Conservation (phyloP, 2,329 filamentous ascomycete species). For the Orbilia blumenaviensis region DNA sequence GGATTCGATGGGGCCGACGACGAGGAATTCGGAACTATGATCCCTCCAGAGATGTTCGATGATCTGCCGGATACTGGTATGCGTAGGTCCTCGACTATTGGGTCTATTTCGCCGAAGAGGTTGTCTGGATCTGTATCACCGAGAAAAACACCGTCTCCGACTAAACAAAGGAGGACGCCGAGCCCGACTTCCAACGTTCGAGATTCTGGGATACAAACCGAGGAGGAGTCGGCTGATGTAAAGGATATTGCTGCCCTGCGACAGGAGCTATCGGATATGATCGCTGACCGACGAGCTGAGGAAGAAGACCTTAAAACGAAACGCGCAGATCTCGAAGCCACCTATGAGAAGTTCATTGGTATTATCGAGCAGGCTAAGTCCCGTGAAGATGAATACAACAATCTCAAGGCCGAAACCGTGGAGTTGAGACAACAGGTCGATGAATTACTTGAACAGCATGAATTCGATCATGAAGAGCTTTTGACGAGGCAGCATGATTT, state of each 20-base stretch:
- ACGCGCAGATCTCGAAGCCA: slow-evolving; percentile 43
- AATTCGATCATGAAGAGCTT: slow-evolving; percentile 47
- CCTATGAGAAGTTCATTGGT: slow-evolving; percentile 46
- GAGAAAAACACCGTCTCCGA: slow-evolving; percentile 39
- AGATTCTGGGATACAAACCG: slow-evolving; percentile 25
- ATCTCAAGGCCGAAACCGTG: slow-evolving; percentile 23
- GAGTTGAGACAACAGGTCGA: slow-evolving; percentile 37
- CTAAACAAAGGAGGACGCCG: slow-evolving; percentile 27
- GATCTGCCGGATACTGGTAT: slow-evolving; percentile 20
- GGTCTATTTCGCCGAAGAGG: neutral
- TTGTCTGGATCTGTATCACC: slow-evolving; percentile 10
- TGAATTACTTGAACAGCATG: slow-evolving; percentile 45
- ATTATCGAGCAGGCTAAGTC: slow-evolving; percentile 42
- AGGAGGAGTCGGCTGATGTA: slow-evolving; percentile 14
- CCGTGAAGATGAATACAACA: slow-evolving; percentile 33
- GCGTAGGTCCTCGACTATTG: slow-evolving; percentile 1
- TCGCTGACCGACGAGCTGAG: slow-evolving; percentile 33
- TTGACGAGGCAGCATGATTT: slow-evolving; percentile 39
- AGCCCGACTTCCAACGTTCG: slow-evolving; percentile 13
- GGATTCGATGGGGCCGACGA: neutral
- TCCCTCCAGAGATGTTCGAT: slow-evolving; percentile 44
- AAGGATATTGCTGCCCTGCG: slow-evolving; percentile 28
- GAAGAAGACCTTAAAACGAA: slow-evolving; percentile 26
- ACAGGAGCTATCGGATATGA: slow-evolving; percentile 35
- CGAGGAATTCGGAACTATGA: slow-evolving; percentile 4